A percentile compares a stretch with the other conserved stretches of the same genome.
phyloP scores from a whole-genome alignment of 805 yeast species.

The Kazachstania kunashirensis region DNA sequence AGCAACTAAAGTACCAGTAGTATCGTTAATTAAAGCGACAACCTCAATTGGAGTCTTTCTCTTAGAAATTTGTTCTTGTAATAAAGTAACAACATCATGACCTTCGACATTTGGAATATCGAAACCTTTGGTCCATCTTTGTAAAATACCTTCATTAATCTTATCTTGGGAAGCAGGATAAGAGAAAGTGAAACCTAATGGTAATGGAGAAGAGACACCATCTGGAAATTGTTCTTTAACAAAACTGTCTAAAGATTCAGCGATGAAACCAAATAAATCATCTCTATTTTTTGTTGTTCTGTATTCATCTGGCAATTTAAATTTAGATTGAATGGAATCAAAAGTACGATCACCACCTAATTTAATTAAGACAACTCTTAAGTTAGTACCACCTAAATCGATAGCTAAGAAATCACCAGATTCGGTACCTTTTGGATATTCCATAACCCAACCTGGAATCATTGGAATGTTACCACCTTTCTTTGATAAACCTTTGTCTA shows the following conservation, averaged over 20 bases:
- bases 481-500: conserved; percentile 68
- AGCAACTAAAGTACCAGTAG: conserved; percentile 95
- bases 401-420: conserved; percentile 84
- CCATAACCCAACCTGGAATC: conserved; percentile 96
- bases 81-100: conserved; percentile 84
- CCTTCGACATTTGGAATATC: conserved; percentile 92
- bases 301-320: conserved; percentile 62
- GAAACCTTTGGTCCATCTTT: conserved; percentile 97
- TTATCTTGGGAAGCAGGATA: conserved; percentile 80
- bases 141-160: conserved; percentile 78
- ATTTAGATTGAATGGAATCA: conserved; percentile 80
- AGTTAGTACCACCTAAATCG: conserved; percentile 95
- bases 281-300: conserved; percentile 66
- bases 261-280: conserved; percentile 78
- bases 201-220: conserved; percentile 51
- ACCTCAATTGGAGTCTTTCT: conserved; percentile 69
- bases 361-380: conserved; percentile 82
- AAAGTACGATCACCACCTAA: conserved; percentile 77
- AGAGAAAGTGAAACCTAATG: conserved; percentile 91
- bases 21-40: conserved; percentile 90
- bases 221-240: conserved; percentile 58
- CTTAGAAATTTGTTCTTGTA: conserved; percentile 62
- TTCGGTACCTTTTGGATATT: conserved; percentile 86
- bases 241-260: conserved; percentile 65
- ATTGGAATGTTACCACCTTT: conserved; percentile 85